phyloP scores from a whole-genome alignment of 768 basidiomycete species.

The Chalciporus sphaerocephalus region DNA sequence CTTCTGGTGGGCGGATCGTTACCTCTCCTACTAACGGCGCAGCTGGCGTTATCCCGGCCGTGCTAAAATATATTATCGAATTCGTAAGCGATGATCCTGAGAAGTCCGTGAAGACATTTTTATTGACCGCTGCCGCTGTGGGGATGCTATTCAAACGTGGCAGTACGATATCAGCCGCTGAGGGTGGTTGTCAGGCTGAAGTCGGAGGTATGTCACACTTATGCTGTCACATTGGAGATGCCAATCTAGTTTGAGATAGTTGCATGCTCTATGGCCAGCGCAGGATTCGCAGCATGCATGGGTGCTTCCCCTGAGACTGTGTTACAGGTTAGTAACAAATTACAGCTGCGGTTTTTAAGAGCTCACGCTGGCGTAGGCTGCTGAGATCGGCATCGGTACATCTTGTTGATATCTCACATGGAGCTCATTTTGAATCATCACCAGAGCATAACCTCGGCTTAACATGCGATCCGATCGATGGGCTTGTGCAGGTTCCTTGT shows the following conservation, averaged over 20 bases:
- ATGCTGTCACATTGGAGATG: not conserved
- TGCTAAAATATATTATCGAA: conserved; percentile 86
- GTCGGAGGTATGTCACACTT: conserved; percentile 63
- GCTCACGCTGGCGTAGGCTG: conserved; percentile 44
- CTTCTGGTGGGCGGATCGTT: conserved; percentile 88
- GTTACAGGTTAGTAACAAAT: conserved; percentile 49
- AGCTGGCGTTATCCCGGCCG: conserved; percentile 89
- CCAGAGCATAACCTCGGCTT: conserved; percentile 81
- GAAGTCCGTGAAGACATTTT: conserved; percentile 82
- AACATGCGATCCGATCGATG: conserved; percentile 93
- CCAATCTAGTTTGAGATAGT: conserved; percentile 41
- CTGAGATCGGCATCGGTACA: conserved; percentile 86
- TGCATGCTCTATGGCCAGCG: conserved; percentile 94
- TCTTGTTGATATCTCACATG: not conserved
- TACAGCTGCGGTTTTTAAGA: not conserved
- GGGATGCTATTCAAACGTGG: conserved; percentile 97
- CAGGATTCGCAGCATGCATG: conserved; percentile 92
- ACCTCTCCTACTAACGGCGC: conserved; percentile 94
- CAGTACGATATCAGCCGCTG: conserved; percentile 94
- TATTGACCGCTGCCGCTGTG: conserved; percentile 83
- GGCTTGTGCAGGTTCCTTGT: conserved; percentile 92
- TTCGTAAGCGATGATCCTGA: conserved; percentile 91
- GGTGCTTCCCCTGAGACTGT: conserved; percentile 84
- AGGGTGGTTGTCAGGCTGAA: conserved; percentile 93
- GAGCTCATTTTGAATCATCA: conserved; percentile 3